Base-by-base conservation (phyloP, 345 rosid genomes). In the Excoecaria agallocha region DNA sequence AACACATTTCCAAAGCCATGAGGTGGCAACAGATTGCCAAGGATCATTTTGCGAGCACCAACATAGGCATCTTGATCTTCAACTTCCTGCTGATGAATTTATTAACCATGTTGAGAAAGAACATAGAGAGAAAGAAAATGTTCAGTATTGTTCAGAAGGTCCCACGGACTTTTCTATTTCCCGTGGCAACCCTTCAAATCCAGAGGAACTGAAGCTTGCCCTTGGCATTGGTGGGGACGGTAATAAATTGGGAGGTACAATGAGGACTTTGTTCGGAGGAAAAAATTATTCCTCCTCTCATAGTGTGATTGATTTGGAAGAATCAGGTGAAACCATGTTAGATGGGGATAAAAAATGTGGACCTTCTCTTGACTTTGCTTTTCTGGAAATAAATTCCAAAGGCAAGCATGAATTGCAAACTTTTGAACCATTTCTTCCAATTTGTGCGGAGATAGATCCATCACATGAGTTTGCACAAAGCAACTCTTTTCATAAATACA, bases 141-240 rank as follows among this genome's bases (percentile, higher is more conserved):
- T 22, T 30, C 45, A 37, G 70, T 49, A 70, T 73, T 77, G 30
- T 64, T 52, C 63, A 12, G 64, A 68, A 12, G 30, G 70, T 63
- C 59, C 69, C 3, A 6, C 38, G 11, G 74, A 74, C 48, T 39
- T 56, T 25, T 68, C 66, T 65, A 17, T 10, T 63, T 55, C 41
- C 60, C 56, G 10, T 9, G 61, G 49, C 57, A n/a, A 52, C 30
- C 46, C 68, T 39, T 61, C 76, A 24, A 74, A 71, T 64, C 12
- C 79, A 54, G 66, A 58, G 73, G 83, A 81, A 24, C 78, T 87
- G 80, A 76, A 76, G 50, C 88, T 86, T 73, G 83, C 89, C 52
- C 80, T 86, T 51, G 66, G 68, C 57, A 65, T 60, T 73, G 80
- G 82, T 74, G 75, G 3, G 57, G 78, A 72, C 30, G 49, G 69